These are phyloP conservation scores for Candida oleophila DNA, from an alignment of 805 yeast species.

Conservation along the genomic window DNA sequence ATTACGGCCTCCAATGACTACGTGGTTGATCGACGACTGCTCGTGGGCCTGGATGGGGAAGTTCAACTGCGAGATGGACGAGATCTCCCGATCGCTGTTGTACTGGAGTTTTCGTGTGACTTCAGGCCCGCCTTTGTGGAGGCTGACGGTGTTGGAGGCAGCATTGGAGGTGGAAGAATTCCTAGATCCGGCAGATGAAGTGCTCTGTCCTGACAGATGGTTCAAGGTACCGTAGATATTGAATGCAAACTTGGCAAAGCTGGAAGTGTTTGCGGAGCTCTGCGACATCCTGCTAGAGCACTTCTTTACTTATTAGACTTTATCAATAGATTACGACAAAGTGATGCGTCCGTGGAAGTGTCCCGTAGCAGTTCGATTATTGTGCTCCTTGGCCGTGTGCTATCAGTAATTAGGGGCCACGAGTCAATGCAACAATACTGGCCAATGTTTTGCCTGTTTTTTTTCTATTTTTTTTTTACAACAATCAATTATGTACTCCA, in stretches of 20 bases:
- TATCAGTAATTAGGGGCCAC: too few species aligned
- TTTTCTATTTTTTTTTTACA: too few species aligned
- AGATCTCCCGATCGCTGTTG: conserved; percentile 26
- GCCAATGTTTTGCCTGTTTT: too few species aligned
- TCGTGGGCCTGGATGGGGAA: conserved; percentile 6
- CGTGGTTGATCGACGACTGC: conserved; percentile 14
- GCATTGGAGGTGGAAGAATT: neutral
- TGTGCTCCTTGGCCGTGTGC: too few species aligned
- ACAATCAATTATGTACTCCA: too few species aligned
- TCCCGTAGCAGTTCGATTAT: too few species aligned
- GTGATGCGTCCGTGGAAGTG: too few species aligned
- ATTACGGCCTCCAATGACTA: conserved; percentile 43
- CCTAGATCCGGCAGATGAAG: neutral
- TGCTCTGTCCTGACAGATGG: neutral
- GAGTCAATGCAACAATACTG: too few species aligned
- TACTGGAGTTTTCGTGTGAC: conserved; percentile 20
- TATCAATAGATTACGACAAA: neutral
- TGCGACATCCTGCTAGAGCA: neutral
- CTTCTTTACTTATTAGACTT: neutral
- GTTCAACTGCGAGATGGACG: conserved; percentile 22
- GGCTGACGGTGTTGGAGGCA: too few species aligned
- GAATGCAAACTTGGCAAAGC: conserved; percentile 56
- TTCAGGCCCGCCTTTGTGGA: too few species aligned
- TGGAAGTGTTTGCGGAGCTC: conserved; percentile 1
- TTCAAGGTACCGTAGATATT: conserved; percentile 50